Percentiles rank a stretch among this genome's conserved stretches.
phyloP scores from a whole-genome alignment of 2,329 filamentous ascomycete genomes.

The Exophiala dermatitidis region DNA sequence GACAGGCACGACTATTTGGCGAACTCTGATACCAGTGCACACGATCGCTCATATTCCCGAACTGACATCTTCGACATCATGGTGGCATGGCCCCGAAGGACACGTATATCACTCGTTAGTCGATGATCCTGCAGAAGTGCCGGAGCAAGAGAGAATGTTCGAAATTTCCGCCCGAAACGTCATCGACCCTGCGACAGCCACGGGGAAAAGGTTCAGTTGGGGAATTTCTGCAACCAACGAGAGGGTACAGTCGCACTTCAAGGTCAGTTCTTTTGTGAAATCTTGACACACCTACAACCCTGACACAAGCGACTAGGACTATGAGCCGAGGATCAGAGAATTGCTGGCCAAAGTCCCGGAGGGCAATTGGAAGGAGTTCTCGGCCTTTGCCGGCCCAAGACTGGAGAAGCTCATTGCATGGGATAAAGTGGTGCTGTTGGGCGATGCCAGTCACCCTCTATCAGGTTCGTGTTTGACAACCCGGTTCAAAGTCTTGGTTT shows the following conservation, averaged over 20 bases:
- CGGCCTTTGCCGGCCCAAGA: constrained; percentile 43
- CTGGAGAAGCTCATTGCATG: constrained; percentile 37
- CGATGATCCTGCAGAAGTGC: constrained; percentile 28
- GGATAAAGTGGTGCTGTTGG: constrained; percentile 45
- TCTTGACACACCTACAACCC: neutral
- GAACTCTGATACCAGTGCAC: constrained; percentile 37
- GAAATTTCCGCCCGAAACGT: constrained; percentile 37
- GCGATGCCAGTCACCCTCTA: constrained; percentile 50
- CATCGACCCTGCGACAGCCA: constrained; percentile 27
- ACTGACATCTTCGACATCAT: constrained; percentile 33
- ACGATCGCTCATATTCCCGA: constrained; percentile 31
- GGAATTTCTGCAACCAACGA: constrained; percentile 25
- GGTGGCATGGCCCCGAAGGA: constrained; percentile 41
- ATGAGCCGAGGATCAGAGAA: constrained; percentile 37
- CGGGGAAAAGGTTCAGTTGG: constrained; percentile 22
- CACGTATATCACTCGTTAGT: constrained; percentile 41
- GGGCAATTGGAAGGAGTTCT: constrained; percentile 43
- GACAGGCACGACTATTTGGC: constrained; percentile 47
- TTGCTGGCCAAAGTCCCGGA: constrained; percentile 35
- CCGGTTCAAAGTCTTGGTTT: neutral
- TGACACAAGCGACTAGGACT: constrained; percentile 30
- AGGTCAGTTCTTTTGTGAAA: constrained; percentile 16
- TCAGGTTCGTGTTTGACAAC: constrained; percentile 33
- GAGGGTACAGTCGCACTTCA: constrained; percentile 33
- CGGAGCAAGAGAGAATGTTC: constrained; percentile 30